These are phyloP conservation scores for Cyberlindnera nakhonratchasimensis DNA, from an alignment of 805 yeast species.

Conservation along the genomic window DNA sequence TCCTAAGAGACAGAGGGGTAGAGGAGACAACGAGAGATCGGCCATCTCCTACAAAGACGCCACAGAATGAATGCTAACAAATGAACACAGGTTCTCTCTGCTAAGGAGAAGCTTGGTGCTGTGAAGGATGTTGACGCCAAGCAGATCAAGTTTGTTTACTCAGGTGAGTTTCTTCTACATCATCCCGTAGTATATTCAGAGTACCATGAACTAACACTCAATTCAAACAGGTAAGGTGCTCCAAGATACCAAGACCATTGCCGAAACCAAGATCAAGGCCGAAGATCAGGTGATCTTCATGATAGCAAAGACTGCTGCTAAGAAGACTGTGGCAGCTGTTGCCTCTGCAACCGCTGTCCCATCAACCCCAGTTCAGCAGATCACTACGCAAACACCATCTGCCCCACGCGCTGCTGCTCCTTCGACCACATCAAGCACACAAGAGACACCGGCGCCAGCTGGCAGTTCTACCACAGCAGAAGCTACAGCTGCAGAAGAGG, in stretches of 20 bases:
- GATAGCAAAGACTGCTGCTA: slow-evolving; percentile 39
- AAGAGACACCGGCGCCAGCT: slow-evolving; percentile 21
- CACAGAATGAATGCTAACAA: slow-evolving; percentile 1
- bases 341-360: slow-evolving; percentile 16
- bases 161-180: slow-evolving; percentile 44
- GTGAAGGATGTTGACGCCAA: slow-evolving; percentile 64
- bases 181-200: too few species aligned
- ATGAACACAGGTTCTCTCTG: slow-evolving; percentile 45
- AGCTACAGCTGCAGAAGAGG: slow-evolving; percentile 27
- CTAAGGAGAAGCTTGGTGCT: slow-evolving; percentile 69
- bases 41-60: too few species aligned
- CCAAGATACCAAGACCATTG: slow-evolving; percentile 75
- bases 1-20: neutral
- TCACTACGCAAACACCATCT: slow-evolving; percentile 21
- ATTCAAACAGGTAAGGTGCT: slow-evolving; percentile 63
- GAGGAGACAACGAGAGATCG: too few species aligned
- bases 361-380: slow-evolving; percentile 17
- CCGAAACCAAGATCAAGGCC: slow-evolving; percentile 70
- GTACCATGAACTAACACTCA: slow-evolving; percentile 5
- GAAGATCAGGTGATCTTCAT: slow-evolving; percentile 88
- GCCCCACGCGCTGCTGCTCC: slow-evolving; percentile 28
- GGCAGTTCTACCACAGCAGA: slow-evolving; percentile 25
- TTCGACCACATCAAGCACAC: slow-evolving; percentile 21
- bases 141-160: slow-evolving; percentile 85
- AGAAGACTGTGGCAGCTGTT: too few species aligned